Percentiles rank a stretch among this genome's conserved stretches.
phyloP scores from a whole-genome alignment of 2,329 filamentous ascomycete species.

The Colletotrichum truncatum region DNA sequence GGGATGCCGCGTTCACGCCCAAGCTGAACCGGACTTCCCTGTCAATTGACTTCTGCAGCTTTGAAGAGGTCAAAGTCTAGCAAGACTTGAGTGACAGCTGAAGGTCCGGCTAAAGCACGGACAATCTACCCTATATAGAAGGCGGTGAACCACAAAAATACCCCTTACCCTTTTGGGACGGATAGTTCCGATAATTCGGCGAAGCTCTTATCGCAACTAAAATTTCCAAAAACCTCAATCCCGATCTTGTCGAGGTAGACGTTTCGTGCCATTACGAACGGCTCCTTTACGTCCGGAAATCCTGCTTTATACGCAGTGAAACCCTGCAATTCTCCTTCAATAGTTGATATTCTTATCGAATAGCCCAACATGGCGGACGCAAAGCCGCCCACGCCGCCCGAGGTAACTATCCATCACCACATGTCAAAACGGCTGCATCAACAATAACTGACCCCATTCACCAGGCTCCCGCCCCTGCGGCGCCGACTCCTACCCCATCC shows the following conservation, averaged over 20 bases:
- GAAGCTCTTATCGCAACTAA: conserved; percentile 31
- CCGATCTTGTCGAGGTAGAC: not conserved
- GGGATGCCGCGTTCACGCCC: not conserved
- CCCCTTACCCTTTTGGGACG: conserved; percentile 9
- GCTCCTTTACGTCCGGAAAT: not conserved
- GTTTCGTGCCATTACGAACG: not conserved
- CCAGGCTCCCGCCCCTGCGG: conserved; percentile 13
- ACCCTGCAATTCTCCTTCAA: not conserved
- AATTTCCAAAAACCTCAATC: conserved; percentile 26
- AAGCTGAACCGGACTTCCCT: not conserved
- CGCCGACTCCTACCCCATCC: not conserved
- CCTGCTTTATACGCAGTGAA: not conserved
- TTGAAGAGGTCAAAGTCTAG: not conserved
- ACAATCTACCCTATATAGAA: not conserved
- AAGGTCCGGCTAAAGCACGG: not conserved
- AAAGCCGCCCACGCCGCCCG: conserved; percentile 32
- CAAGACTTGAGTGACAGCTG: not conserved
- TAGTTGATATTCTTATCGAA: not conserved
- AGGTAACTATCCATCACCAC: conserved; percentile 17
- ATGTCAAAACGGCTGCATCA: not conserved
- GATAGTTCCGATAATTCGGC: conserved; percentile 25
- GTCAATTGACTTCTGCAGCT: conserved; percentile 4
- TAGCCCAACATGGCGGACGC: conserved; percentile 33
- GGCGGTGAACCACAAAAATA: not conserved
- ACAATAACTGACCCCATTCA: conserved; percentile 10